These are phyloP conservation scores for Dryadomyces quercus-mongolicae DNA, from an alignment of 2,329 filamentous ascomycete genomes.

Conservation along the genomic window DNA sequence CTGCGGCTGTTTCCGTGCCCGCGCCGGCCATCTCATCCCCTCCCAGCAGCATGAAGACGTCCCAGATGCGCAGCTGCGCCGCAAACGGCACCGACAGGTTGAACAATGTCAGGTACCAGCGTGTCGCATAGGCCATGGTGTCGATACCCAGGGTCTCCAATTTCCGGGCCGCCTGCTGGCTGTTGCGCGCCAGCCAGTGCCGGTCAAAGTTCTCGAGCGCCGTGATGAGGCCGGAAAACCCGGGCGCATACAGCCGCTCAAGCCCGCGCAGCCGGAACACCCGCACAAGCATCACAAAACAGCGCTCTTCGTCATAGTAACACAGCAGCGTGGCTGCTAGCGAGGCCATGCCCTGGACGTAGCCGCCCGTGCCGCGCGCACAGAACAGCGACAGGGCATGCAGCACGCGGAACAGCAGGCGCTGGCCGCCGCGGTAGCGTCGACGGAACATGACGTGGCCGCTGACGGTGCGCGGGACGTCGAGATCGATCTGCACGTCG, in stretches of 20 bases:
- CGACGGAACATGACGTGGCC: conserved; percentile 95
- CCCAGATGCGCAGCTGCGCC: conserved; percentile 91
- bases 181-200: conserved; percentile 66
- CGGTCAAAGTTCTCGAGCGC: conserved; percentile 76
- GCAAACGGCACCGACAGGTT: conserved; percentile 93
- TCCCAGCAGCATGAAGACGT: conserved; percentile 91
- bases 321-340: conserved; percentile 85
- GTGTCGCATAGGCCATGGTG: conserved; percentile 84
- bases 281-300: conserved; percentile 93
- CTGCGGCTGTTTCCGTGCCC: neutral
- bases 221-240: conserved; percentile 77
- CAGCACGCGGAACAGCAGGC: conserved; percentile 81
- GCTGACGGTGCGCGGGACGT: conserved; percentile 89
- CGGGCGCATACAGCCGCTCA: conserved; percentile 69
- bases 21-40: conserved; percentile 26
- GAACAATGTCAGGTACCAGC: conserved; percentile 96
- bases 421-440: conserved; percentile 83
- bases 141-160: conserved; percentile 70
- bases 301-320: conserved; percentile 91
- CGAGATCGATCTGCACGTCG: conserved; percentile 92
- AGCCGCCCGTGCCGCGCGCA: conserved; percentile 61
- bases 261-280: conserved; percentile 85
- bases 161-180: conserved; percentile 55
- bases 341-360: conserved; percentile 96
- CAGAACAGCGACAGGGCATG: conserved; percentile 88